These are phyloP conservation scores for Hawksworthiomyces lignivorus DNA, from an alignment of 2,329 filamentous ascomycete species.

Conservation along the genomic window DNA sequence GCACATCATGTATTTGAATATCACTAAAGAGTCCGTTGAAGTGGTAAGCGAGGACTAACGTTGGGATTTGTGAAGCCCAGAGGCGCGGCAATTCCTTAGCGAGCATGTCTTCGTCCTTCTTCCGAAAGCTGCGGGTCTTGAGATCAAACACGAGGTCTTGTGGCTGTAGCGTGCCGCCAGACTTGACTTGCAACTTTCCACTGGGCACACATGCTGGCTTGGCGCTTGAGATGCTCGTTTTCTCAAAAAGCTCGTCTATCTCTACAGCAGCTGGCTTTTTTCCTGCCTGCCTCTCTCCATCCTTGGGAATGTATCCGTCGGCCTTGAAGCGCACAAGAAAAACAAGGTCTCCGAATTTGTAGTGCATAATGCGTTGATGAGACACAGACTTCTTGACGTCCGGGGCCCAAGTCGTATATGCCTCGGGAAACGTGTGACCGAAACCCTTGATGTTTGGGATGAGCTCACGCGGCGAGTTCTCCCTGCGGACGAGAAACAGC, in stretches of 20 bases:
- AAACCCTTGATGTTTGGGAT: slow-evolving; percentile 51
- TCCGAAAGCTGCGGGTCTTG: slow-evolving; percentile 31
- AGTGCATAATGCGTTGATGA: slow-evolving; percentile 55
- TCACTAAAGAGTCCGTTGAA: slow-evolving; percentile 27
- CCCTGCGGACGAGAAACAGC: slow-evolving; percentile 55
- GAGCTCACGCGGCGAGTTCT: slow-evolving; percentile 49
- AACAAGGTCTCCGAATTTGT: slow-evolving; percentile 45
- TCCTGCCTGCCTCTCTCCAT: background rate
- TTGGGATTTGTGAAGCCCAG: slow-evolving; percentile 32
- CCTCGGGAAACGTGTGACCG: slow-evolving; percentile 59
- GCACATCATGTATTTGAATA: slow-evolving; percentile 25
- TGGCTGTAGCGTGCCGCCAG: slow-evolving; percentile 20
- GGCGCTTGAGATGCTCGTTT: too few species aligned
- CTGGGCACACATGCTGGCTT: too few species aligned
- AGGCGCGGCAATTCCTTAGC: slow-evolving; percentile 32
- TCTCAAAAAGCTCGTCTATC: too few species aligned
- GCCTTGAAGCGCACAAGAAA: slow-evolving; percentile 48
- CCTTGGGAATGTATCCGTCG: slow-evolving; percentile 43
- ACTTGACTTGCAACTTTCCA: slow-evolving; percentile 7
- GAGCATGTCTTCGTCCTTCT: slow-evolving; percentile 22
- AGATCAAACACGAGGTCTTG: slow-evolving; percentile 33
- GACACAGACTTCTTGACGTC: slow-evolving; percentile 47
- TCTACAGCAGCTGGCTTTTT: too few species aligned
- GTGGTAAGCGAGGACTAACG: slow-evolving; percentile 35
- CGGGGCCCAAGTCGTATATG: slow-evolving; percentile 55